A percentile compares a stretch with the other conserved stretches of the same genome.
phyloP scores from a whole-genome alignment of 2,329 filamentous ascomycete genomes.

The Nigrospora oryzae region DNA sequence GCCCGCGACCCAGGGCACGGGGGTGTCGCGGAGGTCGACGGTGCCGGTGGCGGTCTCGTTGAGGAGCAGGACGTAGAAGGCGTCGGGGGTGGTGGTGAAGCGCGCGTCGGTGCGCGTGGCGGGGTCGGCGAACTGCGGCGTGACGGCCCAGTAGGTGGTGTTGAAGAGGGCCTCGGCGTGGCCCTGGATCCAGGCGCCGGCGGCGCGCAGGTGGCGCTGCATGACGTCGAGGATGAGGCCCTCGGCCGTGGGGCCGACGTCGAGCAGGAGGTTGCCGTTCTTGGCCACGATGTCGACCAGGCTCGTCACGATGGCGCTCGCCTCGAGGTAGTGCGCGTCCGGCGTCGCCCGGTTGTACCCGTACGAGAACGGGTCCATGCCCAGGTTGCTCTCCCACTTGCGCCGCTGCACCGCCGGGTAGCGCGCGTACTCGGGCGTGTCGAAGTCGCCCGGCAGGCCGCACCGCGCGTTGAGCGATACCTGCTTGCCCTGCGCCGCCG shows the following conservation, averaged over 20 bases:
- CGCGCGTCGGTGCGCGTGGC: conserved; percentile 24
- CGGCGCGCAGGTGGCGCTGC: conserved; percentile 35
- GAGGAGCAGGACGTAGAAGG: conserved; percentile 43
- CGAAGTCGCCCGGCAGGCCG: conserved; percentile 45
- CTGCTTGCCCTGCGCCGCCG: conserved; percentile 29
- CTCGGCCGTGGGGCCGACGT: conserved; percentile 47
- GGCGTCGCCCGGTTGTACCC: conserved; percentile 51
- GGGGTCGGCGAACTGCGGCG: conserved; percentile 11
- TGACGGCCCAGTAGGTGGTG: conserved; percentile 36
- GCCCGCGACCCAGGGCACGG: conserved; percentile 25
- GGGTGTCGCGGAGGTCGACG: conserved; percentile 17
- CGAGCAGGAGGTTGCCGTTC: conserved; percentile 41
- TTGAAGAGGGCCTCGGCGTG: conserved; percentile 49
- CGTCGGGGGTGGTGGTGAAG: conserved; percentile 42
- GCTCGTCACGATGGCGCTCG: conserved; percentile 33
- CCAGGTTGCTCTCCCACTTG: conserved; percentile 52
- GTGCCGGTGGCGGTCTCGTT: background rate
- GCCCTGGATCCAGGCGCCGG: conserved; percentile 43
- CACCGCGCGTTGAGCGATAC: conserved; percentile 50
- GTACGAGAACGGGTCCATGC: conserved; percentile 52
- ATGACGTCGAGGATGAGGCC: conserved; percentile 43
- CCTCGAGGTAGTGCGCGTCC: conserved; percentile 40
- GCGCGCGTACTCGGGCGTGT: conserved; percentile 49
- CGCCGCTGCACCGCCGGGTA: conserved; percentile 39
- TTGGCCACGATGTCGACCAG: conserved; percentile 21